Percentiles rank a stretch among this genome's conserved stretches.
Conservation (phyloP, 2,329 filamentous ascomycete species). For the Fusarium citri region DNA sequence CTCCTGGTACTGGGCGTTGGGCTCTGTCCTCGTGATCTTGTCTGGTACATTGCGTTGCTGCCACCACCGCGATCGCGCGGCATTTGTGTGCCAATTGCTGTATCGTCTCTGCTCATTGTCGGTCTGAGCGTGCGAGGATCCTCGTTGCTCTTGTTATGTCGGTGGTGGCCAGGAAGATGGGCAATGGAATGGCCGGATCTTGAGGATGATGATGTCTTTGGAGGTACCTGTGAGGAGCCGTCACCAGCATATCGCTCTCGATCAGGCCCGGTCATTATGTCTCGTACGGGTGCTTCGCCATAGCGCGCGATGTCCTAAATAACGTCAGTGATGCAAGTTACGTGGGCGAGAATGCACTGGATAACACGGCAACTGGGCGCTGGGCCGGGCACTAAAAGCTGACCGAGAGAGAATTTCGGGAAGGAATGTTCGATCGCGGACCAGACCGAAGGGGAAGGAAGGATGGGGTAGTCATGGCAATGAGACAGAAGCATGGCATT, state of each 20-base stretch:
- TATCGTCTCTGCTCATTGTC: slow-evolving; percentile 81
- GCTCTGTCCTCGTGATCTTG: slow-evolving; percentile 76
- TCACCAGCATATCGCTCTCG: slow-evolving; percentile 73
- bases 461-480: slow-evolving; percentile 23
- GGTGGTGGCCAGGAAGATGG: slow-evolving; percentile 73
- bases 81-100: slow-evolving; percentile 60
- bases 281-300: slow-evolving; percentile 81
- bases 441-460: slow-evolving; percentile 13
- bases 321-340: slow-evolving; percentile 41
- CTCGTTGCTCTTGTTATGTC: slow-evolving; percentile 78
- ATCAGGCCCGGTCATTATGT: slow-evolving; percentile 75
- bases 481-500: slow-evolving; percentile 42
- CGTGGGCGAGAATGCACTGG: slow-evolving; percentile 3
- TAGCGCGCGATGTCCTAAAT: slow-evolving; percentile 77
- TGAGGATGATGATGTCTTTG: slow-evolving; percentile 72
- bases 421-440: slow-evolving; percentile 32
- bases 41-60: slow-evolving; percentile 58
- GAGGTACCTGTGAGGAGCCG: slow-evolving; percentile 59
- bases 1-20: slow-evolving; percentile 82
- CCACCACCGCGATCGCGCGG: slow-evolving; percentile 62
- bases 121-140: slow-evolving; percentile 75
- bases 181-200: slow-evolving; percentile 70
- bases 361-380: slow-evolving; percentile 8
- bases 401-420: slow-evolving; percentile 16
- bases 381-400: slow-evolving; percentile 17